Evolutionary conservation across 306 rosid genomes (phyloP), one percentile per base, ranked within the genome.

Genomic region (Pyrus betulifolia): DNA sequence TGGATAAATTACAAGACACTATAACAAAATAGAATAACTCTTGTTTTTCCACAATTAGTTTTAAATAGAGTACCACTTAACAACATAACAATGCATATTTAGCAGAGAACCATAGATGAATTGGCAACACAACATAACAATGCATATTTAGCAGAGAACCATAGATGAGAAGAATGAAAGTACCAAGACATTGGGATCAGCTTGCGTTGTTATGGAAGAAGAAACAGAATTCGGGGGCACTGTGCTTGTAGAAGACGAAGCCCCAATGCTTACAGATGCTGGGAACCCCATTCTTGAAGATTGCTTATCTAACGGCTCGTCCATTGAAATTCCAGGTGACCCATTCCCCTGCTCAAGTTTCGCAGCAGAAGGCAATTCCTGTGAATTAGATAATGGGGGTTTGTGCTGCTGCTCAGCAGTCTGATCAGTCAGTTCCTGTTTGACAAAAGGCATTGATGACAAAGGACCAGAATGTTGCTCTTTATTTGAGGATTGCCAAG

Each of bases 381-480:
- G 95, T 60, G 85, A 72, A 80, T 82, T 85, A 67, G 93, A 71
- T 44, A 82, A 72, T 69, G 78, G 81, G 61, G 83, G 81, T 82
- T 87, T 93, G 61, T 83, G 89, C 75, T 87, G 92, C 85, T 84
- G 92, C 89, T 91, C 97, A 49, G 84, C 71, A 83, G 84, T 82
- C 79, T 85, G 89, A 74, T 90, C 93, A 76, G 51, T 49, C 8
- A 85, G 89, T 83, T 94, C 96, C 82, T 87, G 90, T 81, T 90
- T 90, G 23, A 87, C 86, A 80, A 83, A 88, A 67, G 82, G 57
- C 75, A 62, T 79, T 49, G 93, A 87, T 72, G 93, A 81, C 75
- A 82, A 78, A 27, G 76, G 62, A 72, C 90, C 84, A 1, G 81
- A 66, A 82, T 22, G 87, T 65, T 89, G 93, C 75, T 93, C 98